Percentiles rank a stretch among this genome's conserved stretches.
Evolutionary conservation across 108 stramenopile genomes (phyloP).

Genomic region (Pinguiococcus pyrenoidosus): DNA sequence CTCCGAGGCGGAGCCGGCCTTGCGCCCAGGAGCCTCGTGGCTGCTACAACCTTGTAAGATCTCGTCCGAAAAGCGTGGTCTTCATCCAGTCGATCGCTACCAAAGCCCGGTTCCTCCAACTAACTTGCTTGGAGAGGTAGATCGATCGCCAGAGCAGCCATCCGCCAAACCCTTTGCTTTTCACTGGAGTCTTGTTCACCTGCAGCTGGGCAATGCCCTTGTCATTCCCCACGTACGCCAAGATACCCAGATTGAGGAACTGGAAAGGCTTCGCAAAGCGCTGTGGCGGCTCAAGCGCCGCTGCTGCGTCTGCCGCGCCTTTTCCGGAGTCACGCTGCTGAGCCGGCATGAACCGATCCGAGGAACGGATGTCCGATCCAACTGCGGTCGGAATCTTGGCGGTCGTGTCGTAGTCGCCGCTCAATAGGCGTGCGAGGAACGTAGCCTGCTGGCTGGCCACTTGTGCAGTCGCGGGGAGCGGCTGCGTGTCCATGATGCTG

Average conservation of each 20-base stretch:
- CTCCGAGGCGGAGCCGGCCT: too few relatives aligned
- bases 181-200: slow-evolving; percentile 5
- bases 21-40: not conserved
- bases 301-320: slow-evolving; percentile 1
- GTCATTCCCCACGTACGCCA: slow-evolving; percentile 78
- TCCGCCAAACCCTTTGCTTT: slow-evolving; percentile 16
- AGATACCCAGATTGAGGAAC: slow-evolving; percentile 79
- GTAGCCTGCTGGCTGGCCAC: slow-evolving; percentile 84
- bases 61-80: slow-evolving; percentile 62
- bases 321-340: not conserved
- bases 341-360: too few relatives aligned
- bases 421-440: slow-evolving; percentile 62
- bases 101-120: slow-evolving; percentile 63
- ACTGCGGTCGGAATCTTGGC: too few relatives aligned
- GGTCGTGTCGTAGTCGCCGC: slow-evolving; percentile 58
- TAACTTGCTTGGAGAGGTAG: slow-evolving; percentile 78
- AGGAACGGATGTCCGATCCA: too few relatives aligned
- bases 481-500: slow-evolving; percentile 43
- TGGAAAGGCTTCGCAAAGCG: slow-evolving; percentile 75
- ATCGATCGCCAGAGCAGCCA: slow-evolving; percentile 47
- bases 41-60: slow-evolving; percentile 49
- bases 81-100: slow-evolving; percentile 80
- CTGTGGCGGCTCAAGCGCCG: slow-evolving; percentile 8
- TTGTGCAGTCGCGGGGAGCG: slow-evolving; percentile 73
- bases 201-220: slow-evolving; percentile 45